Evolutionary conservation across 345 rosid species (phyloP).

Genomic region (Acer negundo): DNA sequence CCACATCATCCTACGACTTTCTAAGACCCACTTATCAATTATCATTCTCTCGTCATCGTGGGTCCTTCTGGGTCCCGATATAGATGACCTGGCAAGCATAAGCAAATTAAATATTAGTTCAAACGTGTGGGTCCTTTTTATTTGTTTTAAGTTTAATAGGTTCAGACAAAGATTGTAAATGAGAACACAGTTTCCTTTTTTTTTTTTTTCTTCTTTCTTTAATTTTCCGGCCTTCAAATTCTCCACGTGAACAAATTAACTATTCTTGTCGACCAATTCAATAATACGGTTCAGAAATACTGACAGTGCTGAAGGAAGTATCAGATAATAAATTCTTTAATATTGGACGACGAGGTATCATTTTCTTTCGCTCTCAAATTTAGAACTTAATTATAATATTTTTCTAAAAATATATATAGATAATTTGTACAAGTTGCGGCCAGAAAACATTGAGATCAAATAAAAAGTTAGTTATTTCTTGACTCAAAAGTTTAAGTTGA

Average conservation of each 20-base stretch:
- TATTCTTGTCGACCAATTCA: background rate
- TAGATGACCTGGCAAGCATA: background rate
- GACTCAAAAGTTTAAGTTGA: too few relatives aligned
- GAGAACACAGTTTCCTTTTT: slow-evolving; percentile 17
- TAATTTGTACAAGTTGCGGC: too few relatives aligned
- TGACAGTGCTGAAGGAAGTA: too few relatives aligned
- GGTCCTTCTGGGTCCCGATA: background rate
- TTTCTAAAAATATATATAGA: too few relatives aligned
- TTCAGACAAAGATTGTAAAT: slow-evolving; percentile 13
- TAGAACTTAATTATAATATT: too few relatives aligned
- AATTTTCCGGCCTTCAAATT: background rate
- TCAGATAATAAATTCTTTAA: too few relatives aligned
- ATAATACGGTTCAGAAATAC: background rate
- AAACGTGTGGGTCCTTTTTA: background rate
- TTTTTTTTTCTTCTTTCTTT: background rate
- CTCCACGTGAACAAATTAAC: background rate
- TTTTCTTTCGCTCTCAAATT: too few relatives aligned
- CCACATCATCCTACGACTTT: background rate
- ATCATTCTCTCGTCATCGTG: background rate
- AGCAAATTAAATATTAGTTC: background rate
- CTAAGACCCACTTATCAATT: too few relatives aligned
- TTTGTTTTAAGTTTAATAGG: background rate
- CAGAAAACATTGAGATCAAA: too few relatives aligned
- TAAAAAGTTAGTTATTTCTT: too few relatives aligned
- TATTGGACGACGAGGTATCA: too few relatives aligned